Conservation (phyloP, 305 asterid species). For the Solanum hybrid region DNA sequence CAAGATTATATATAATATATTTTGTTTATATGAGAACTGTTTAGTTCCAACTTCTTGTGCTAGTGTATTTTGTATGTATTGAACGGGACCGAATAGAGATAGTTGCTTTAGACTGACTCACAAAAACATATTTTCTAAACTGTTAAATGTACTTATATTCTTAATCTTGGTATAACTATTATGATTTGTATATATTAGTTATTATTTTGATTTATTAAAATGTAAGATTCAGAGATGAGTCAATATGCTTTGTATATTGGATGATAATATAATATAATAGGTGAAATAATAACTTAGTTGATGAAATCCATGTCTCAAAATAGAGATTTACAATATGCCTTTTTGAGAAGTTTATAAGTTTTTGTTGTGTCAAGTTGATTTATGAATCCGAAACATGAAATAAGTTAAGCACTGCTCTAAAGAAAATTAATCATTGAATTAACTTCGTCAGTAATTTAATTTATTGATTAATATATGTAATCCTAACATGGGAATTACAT, state of each 20-base stretch:
- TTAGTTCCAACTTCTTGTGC: neutral
- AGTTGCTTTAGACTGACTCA: no score
- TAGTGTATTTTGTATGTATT: neutral
- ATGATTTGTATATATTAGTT: no score
- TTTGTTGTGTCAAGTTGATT: neutral
- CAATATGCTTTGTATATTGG: neutral
- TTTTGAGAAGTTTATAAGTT: neutral
- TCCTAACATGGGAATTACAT: neutral
- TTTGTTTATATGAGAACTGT: neutral
- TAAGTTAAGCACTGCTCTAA: neutral
- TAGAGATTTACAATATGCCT: neutral
- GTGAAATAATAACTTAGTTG: neutral
- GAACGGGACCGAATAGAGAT: neutral
- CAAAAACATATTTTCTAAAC: neutral
- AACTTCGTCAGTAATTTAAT: neutral
- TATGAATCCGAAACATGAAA: no score
- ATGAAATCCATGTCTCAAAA: no score
- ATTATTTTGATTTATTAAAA: no score
- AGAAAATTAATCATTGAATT: neutral
- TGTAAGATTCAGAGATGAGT: neutral
- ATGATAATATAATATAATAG: no score
- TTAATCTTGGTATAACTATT: neutral
- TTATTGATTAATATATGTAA: neutral
- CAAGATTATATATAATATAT: neutral
- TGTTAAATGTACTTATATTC: neutral